phyloP scores from a whole-genome alignment of 148 eudicot genomes.

The Camellia japonica region DNA sequence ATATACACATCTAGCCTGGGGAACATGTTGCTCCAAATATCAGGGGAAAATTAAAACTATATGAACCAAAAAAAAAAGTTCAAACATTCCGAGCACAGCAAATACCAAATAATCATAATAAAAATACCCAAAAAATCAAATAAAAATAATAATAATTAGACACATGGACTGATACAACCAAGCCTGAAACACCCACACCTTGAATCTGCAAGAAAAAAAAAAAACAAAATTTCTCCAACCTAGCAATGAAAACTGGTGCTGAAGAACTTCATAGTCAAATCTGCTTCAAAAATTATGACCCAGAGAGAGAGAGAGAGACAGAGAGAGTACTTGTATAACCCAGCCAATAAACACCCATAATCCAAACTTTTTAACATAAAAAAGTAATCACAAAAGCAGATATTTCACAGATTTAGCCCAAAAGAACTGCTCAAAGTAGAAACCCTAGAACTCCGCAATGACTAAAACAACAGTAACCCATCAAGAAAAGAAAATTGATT shows the following conservation, averaged over 20 bases:
- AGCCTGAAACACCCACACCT: neutral
- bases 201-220: no score
- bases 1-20: slow-evolving; percentile 79
- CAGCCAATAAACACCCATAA: neutral
- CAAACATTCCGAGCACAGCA: neutral
- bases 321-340: neutral
- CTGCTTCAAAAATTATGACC: neutral
- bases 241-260: neutral
- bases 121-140: neutral
- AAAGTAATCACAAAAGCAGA: slow-evolving; percentile 13
- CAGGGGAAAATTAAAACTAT: neutral
- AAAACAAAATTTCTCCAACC: neutral
- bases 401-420: neutral
- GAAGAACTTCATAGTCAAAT: neutral
- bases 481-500: neutral
- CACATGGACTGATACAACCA: neutral
- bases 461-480: neutral
- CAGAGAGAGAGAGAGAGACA: neutral
- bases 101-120: neutral
- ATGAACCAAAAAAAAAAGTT: no score
- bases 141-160: neutral
- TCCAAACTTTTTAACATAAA: slow-evolving; percentile 4
- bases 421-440: neutral
- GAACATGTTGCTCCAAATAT: neutral
- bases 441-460: slow-evolving; percentile 17